Conservation (phyloP, 768 basidiomycete genomes). For the Trametes meyenii region DNA sequence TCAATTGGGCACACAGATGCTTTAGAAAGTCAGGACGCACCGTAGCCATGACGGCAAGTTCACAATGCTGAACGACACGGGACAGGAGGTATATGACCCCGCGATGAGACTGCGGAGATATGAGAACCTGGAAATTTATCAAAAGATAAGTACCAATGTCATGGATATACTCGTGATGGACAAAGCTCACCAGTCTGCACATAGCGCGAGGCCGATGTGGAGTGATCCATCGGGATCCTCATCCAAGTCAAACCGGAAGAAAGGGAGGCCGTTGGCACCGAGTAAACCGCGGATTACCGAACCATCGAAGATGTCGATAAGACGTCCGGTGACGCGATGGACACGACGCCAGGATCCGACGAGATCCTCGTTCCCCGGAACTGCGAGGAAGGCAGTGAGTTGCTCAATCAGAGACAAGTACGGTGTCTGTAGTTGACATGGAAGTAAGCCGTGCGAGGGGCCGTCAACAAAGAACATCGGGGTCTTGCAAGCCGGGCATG, state of each 20-base stretch:
- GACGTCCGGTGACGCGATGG: constrained; percentile 12
- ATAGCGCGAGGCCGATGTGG: constrained; percentile 33
- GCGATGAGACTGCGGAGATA: constrained; percentile 39
- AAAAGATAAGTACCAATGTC: no score
- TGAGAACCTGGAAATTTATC: constrained; percentile 36
- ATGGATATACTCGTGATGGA: no score
- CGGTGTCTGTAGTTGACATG: constrained; percentile 7
- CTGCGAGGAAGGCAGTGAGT: constrained; percentile 13
- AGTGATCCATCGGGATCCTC: constrained; percentile 31
- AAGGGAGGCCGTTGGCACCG: constrained; percentile 30
- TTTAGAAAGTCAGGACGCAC: constrained; percentile 22
- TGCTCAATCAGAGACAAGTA: constrained; percentile 20
- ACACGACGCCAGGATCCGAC: constrained; percentile 24
- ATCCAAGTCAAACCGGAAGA: constrained; percentile 30
- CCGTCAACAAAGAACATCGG: not conserved
- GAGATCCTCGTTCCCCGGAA: constrained; percentile 32
- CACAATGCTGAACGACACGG: constrained; percentile 37
- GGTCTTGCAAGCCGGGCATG: not conserved
- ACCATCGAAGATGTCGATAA: constrained; percentile 36
- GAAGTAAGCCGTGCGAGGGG: not conserved
- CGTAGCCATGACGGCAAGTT: constrained; percentile 35
- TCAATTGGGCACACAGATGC: constrained; percentile 34
- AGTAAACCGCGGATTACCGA: constrained; percentile 27
- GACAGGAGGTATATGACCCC: constrained; percentile 39
- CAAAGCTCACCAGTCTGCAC: constrained; percentile 37